A percentile compares a stretch with the other conserved stretches of the same genome.
Evolutionary conservation across 768 basidiomycete genomes (phyloP).

Genomic region (Lactarius sp.): DNA sequence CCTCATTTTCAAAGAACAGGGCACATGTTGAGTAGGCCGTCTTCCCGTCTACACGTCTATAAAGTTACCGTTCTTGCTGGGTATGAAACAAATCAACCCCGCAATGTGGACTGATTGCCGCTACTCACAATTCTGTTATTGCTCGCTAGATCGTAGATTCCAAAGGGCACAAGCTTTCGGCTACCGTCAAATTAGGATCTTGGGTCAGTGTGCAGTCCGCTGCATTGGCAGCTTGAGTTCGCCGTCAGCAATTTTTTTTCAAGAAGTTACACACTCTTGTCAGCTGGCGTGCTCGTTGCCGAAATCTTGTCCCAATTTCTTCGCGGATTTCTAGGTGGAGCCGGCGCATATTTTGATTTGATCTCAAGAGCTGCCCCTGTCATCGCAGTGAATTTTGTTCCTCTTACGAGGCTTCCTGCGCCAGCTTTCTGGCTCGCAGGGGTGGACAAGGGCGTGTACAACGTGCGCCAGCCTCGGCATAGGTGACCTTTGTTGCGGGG

Average conservation of each 20-base stretch:
- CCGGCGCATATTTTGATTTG: background rate
- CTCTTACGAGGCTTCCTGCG: background rate
- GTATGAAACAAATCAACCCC: background rate
- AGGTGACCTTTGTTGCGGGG: background rate
- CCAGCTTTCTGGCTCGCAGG: background rate
- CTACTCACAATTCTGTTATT: background rate
- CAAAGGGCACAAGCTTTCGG: background rate
- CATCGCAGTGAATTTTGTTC: background rate
- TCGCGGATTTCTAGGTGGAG: background rate
- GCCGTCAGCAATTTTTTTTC: background rate
- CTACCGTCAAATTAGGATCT: background rate
- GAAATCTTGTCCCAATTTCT: background rate
- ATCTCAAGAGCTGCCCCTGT: background rate
- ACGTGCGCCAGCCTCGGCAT: background rate
- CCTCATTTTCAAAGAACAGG: background rate
- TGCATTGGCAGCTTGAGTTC: background rate
- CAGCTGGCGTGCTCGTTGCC: background rate
- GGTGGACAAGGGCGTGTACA: background rate
- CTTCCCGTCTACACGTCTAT: background rate
- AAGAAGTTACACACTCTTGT: background rate
- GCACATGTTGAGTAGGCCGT: too few relatives aligned
- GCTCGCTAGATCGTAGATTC: background rate
- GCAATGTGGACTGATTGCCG: background rate
- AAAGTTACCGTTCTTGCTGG: background rate
- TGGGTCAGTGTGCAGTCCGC: background rate